phyloP scores from a whole-genome alignment of 2,329 filamentous ascomycete species.

The Pseudogymnoascus sp. region DNA sequence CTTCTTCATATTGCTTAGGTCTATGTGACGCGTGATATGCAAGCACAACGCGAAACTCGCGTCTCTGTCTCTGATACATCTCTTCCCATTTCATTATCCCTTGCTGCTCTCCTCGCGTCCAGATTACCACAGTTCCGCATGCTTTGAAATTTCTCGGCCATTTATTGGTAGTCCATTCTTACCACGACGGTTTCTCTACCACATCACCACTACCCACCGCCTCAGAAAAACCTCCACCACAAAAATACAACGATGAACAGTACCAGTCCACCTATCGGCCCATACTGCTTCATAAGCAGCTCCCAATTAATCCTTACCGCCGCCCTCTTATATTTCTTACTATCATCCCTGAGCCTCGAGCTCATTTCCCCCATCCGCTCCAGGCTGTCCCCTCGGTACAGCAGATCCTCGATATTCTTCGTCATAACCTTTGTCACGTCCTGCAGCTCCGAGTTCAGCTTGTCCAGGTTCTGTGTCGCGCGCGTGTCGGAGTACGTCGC shows the following conservation, averaged over 20 bases:
- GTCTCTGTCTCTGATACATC: neutral
- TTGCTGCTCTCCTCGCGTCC: neutral
- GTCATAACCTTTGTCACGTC: constrained; percentile 99
- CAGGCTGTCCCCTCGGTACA: constrained; percentile 89
- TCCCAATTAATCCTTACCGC: constrained; percentile 98
- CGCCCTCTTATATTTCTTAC: constrained; percentile 85
- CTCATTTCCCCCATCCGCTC: constrained; percentile 97
- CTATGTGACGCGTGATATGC: constrained; percentile 1
- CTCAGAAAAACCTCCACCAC: constrained; percentile 86
- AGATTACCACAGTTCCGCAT: neutral
- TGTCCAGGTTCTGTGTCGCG: constrained; percentile 86
- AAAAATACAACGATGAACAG: constrained; percentile 81
- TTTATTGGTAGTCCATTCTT: neutral
- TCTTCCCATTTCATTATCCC: neutral
- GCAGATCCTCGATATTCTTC: constrained; percentile 96
- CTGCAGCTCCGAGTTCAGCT: constrained; percentile 91
- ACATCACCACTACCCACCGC: neutral
- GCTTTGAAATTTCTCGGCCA: neutral
- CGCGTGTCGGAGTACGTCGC: constrained; percentile 89
- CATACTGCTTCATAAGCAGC: constrained; percentile 91
- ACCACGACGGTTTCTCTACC: neutral
- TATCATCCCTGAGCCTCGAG: constrained; percentile 79
- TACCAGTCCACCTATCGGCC: constrained; percentile 74
- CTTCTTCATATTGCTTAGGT: neutral
- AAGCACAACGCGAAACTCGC: neutral